Conservation (phyloP, 23 red algal genomes). For the Gracilaria caudata region DNA sequence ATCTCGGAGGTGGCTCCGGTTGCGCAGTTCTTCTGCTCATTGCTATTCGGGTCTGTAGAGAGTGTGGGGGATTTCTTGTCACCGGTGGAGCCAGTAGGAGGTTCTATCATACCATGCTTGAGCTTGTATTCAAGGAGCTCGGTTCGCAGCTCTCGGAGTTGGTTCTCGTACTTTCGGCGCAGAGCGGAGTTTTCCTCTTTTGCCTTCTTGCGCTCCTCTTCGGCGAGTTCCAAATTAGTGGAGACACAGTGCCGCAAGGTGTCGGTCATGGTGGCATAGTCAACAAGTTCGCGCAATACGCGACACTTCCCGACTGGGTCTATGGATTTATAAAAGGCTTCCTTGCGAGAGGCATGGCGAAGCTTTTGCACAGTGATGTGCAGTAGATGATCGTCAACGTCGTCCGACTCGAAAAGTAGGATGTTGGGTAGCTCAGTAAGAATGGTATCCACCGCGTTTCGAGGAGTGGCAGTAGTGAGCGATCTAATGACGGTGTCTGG, state of each 20-base stretch:
- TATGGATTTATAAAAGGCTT: slow-evolving; percentile 46
- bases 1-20: slow-evolving; percentile 1
- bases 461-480: slow-evolving; percentile 1
- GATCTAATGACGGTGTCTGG: slow-evolving; percentile 12
- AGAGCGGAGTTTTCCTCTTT: slow-evolving; percentile 53
- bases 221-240: slow-evolving; percentile 36
- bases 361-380: slow-evolving; percentile 49
- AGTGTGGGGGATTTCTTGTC: not conserved
- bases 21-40: slow-evolving; percentile 4
- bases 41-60: not conserved
- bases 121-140: slow-evolving; percentile 46
- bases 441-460: slow-evolving; percentile 23
- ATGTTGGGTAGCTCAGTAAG: slow-evolving; percentile 52
- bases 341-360: slow-evolving; percentile 28
- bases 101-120: slow-evolving; percentile 44
- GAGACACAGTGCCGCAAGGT: slow-evolving; percentile 34
- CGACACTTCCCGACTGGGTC: slow-evolving; percentile 43
- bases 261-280: slow-evolving; percentile 70
- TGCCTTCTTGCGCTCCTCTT: slow-evolving; percentile 56
- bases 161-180: slow-evolving; percentile 50
- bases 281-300: slow-evolving; percentile 59
- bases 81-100: slow-evolving; percentile 10
- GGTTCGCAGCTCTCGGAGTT: slow-evolving; percentile 19
- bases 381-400: slow-evolving; percentile 39
- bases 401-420: slow-evolving; percentile 59